phyloP scores from a whole-genome alignment of 495 filamentous ascomycete species.

The Aspergillus ostianus region DNA sequence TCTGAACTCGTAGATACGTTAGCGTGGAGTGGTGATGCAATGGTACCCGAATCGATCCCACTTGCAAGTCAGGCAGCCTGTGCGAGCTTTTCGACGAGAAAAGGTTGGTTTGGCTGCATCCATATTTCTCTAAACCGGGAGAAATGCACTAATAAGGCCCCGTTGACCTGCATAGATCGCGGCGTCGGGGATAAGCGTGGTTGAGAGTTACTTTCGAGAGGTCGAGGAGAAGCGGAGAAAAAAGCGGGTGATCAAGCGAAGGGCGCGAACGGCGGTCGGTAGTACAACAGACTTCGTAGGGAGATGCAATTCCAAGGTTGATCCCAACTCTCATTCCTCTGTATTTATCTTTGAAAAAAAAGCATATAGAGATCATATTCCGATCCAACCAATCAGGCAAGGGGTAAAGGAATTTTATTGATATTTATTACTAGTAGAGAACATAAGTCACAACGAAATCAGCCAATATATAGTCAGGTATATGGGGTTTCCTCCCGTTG shows the following conservation, averaged over 20 bases:
- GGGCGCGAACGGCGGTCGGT: too few relatives aligned
- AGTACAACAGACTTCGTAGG: too few relatives aligned
- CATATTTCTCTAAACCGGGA: background rate
- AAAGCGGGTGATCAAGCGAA: background rate
- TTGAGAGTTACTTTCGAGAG: background rate
- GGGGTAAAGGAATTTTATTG: too few relatives aligned
- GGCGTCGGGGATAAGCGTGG: too few relatives aligned
- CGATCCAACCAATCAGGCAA: too few relatives aligned
- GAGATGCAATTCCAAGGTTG: background rate
- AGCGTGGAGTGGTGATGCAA: background rate
- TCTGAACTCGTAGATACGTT: background rate
- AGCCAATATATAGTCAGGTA: too few relatives aligned
- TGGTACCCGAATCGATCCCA: background rate
- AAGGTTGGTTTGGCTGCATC: background rate
- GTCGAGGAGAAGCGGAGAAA: background rate
- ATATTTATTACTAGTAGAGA: too few relatives aligned
- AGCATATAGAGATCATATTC: too few relatives aligned
- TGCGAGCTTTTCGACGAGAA: background rate
- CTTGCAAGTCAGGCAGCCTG: background rate
- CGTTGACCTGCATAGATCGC: background rate
- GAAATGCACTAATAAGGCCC: background rate
- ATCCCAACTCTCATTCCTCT: too few relatives aligned
- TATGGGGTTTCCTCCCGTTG: too few relatives aligned
- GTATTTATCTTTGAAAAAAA: too few relatives aligned
- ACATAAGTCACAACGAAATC: too few relatives aligned